Evolutionary conservation across 139 green algal species (phyloP), one percentile per base, ranked within the genome.

Genomic region (Desmodesmus armatus): DNA sequence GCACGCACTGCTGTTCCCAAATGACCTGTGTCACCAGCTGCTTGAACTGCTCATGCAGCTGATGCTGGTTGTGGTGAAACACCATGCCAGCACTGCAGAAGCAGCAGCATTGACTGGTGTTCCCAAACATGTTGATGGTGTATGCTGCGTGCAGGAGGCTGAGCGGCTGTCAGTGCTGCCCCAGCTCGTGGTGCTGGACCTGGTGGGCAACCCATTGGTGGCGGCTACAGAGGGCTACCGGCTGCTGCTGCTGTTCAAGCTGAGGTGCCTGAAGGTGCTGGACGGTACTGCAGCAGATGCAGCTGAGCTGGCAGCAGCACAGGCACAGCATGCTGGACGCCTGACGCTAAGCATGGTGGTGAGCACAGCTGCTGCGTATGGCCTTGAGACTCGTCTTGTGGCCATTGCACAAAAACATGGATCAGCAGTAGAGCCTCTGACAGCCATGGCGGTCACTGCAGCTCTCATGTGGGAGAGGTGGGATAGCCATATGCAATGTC

Each of bases 211-310:
- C 78, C 90, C 91, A 3, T 35, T 91, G 37, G 84, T 78, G 3
- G 81, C 69, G 1, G 53, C 70, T 3, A 29, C 33, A 2, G 83
- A 92, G 11, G 90, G 94, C 71, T 96, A 95, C 87, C 85, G 91
- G 29, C 60, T 93, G 44, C 92, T 92, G 76, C 78, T 90, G n/a
- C 87, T 96, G 23, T 96, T 91, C 87, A 89, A 90, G 29, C 82
- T 96, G 29, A 86, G 90, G 17, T 91, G 90, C 41, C 92, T 96
- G 71, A 95, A 95, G 90, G 93, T 97, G 63, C 83, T 97, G n/a
- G 93, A 97, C 80, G 92, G 94, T 23, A 55, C 75, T 13, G 66
- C 85, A 35, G 89, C 96, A 25, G 88, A 90, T 15, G 85, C 93
- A 17, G 78, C 71, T 9, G 91, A 97, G 91, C 90, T 94, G 74